Evolutionary conservation across 1,284 basidiomycete species (phyloP).

Genomic region (Apiotrichum siamense): DNA sequence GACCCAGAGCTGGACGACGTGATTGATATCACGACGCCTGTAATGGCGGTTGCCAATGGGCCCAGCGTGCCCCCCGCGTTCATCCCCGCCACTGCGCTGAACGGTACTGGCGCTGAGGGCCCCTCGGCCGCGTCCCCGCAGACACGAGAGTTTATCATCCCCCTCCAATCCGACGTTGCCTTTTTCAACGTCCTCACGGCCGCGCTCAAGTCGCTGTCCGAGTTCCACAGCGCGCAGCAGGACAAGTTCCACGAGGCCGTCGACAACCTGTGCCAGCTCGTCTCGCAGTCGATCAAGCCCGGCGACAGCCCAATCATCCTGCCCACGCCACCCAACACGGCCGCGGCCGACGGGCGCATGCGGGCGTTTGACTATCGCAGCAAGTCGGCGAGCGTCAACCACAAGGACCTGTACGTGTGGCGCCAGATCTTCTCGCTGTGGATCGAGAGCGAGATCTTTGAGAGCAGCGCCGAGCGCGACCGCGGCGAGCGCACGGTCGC

Average conservation of each 20-base stretch:
- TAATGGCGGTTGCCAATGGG: neutral
- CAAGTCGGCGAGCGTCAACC: constrained; percentile 7
- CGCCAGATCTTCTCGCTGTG: constrained; percentile 84
- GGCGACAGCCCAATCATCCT: constrained; percentile 22
- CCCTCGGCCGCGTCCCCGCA: neutral
- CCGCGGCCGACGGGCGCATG: neutral
- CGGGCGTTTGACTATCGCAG: constrained; percentile 1
- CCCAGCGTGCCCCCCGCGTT: neutral
- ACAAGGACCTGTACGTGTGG: constrained; percentile 80
- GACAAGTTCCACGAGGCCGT: constrained; percentile 62
- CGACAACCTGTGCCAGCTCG: constrained; percentile 55
- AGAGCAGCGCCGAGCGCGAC: constrained; percentile 64
- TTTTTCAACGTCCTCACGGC: constrained; percentile 75
- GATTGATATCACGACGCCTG: constrained; percentile 9
- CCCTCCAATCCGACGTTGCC: constrained; percentile 69
- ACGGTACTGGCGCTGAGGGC: neutral
- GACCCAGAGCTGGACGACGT: neutral
- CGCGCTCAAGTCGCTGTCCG: constrained; percentile 64
- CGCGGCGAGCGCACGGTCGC: constrained; percentile 68
- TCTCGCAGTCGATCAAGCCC: constrained; percentile 60
- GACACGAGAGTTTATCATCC: constrained; percentile 63
- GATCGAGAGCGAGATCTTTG: constrained; percentile 81
- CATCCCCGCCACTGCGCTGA: too few relatives aligned
- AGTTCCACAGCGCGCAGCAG: constrained; percentile 60
- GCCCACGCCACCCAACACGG: constrained; percentile 23